Percentiles rank a stretch among this genome's conserved stretches.
Evolutionary conservation across 2,329 filamentous ascomycete genomes (phyloP).

Genomic region (Penicillium sclerotigenum): DNA sequence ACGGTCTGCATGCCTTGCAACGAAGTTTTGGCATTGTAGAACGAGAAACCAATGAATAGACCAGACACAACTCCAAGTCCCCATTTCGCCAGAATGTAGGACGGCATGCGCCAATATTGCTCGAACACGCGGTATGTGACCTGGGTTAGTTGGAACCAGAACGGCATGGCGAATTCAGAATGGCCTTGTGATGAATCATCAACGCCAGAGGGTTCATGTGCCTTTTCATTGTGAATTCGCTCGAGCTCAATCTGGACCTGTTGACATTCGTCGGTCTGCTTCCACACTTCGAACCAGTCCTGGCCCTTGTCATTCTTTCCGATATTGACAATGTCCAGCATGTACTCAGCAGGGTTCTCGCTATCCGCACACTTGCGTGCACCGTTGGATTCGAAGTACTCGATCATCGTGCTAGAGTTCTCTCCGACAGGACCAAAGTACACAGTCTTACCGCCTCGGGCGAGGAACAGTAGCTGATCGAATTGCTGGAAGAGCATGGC

Average conservation of each 20-base stretch:
- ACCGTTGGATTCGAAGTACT: constrained; percentile 64
- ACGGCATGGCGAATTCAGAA: constrained; percentile 74
- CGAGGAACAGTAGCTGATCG: constrained; percentile 60
- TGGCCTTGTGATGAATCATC: constrained; percentile 49
- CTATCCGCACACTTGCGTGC: constrained; percentile 55
- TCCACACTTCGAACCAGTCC: constrained; percentile 63
- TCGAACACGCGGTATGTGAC: constrained; percentile 74
- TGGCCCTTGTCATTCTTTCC: constrained; percentile 28
- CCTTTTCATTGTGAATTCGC: constrained; percentile 51
- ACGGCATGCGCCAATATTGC: constrained; percentile 84
- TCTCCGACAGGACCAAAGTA: constrained; percentile 66
- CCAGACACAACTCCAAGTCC: constrained; percentile 59
- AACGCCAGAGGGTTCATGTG: constrained; percentile 25
- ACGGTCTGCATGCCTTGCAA: constrained; percentile 79
- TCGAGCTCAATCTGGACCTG: constrained; percentile 57
- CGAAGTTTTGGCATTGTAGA: constrained; percentile 67
- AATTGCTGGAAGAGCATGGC: constrained; percentile 87
- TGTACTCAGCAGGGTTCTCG: constrained; percentile 73
- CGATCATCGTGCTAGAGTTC: constrained; percentile 53
- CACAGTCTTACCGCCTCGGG: constrained; percentile 61
- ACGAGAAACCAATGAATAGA: constrained; percentile 79
- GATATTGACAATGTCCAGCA: constrained; percentile 58
- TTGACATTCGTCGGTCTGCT: constrained; percentile 53
- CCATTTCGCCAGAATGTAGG: constrained; percentile 79
- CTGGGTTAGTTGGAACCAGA: constrained; percentile 61